Conservation (phyloP, 2,329 filamentous ascomycete species). For the Juglanconis sp. region DNA sequence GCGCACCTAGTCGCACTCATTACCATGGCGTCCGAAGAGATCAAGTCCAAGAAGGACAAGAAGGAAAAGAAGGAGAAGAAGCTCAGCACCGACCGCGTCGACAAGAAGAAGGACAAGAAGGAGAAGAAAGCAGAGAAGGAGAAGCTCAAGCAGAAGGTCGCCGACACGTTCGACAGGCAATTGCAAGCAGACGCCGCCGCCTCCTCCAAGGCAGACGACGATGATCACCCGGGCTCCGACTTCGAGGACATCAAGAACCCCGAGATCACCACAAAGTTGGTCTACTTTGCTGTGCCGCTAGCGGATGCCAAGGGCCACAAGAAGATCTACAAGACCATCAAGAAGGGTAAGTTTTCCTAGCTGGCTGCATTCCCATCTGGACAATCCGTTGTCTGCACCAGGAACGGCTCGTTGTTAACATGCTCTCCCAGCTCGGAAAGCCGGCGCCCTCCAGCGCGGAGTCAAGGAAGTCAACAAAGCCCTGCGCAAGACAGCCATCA, state of each 20-base stretch:
- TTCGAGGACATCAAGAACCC: slow-evolving; percentile 37
- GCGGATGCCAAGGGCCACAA: slow-evolving; percentile 73
- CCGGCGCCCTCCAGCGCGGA: slow-evolving; percentile 93
- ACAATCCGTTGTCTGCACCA: too few relatives aligned
- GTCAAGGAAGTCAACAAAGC: slow-evolving; percentile 99
- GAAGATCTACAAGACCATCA: slow-evolving; percentile 63
- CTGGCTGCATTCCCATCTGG: slow-evolving; percentile 11
- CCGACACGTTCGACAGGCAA: slow-evolving; percentile 62
- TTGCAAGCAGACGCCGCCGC: slow-evolving; percentile 53
- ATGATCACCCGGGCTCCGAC: slow-evolving; percentile 28
- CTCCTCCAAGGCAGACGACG: slow-evolving; percentile 38
- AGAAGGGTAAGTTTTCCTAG: slow-evolving; percentile 49
- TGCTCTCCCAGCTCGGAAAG: slow-evolving; percentile 71
- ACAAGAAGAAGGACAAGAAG: slow-evolving; percentile 60
- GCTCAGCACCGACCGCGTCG: slow-evolving; percentile 50
- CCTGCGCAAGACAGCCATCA: slow-evolving; percentile 82
- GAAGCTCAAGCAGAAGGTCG: slow-evolving; percentile 60
- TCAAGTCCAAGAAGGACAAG: slow-evolving; percentile 45
- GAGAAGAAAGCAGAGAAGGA: slow-evolving; percentile 73
- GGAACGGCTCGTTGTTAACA: too few relatives aligned
- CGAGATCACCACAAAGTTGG: slow-evolving; percentile 50
- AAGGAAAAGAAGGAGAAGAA: slow-evolving; percentile 57
- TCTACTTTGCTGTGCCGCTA: slow-evolving; percentile 80
- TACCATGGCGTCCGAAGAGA: slow-evolving; percentile 47
- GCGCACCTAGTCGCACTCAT: background rate